Conservation (phyloP, 805 yeast genomes). For the Hanseniaspora taiwanica region DNA sequence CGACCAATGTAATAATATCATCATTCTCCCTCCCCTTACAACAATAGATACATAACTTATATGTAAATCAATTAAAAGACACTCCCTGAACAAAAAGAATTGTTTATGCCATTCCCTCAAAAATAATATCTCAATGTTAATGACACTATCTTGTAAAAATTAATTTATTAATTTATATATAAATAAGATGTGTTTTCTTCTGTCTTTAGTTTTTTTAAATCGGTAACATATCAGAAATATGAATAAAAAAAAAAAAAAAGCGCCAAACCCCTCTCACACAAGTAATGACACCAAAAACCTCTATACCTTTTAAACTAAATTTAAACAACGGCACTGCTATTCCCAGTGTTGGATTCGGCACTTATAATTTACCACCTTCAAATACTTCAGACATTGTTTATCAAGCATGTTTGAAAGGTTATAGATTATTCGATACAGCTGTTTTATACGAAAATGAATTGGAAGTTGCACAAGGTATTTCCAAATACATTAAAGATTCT, state of each 20-base stretch:
- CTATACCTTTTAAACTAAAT: constrained; percentile 21
- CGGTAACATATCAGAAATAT: too few species aligned
- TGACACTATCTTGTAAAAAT: too few species aligned
- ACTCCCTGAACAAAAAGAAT: too few species aligned
- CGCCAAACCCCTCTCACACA: neutral
- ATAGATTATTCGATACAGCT: constrained; percentile 67
- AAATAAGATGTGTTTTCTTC: too few species aligned
- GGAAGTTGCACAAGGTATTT: constrained; percentile 48
- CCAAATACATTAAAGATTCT: constrained; percentile 32
- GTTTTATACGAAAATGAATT: constrained; percentile 50
- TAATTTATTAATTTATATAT: too few species aligned
- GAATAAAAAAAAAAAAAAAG: neutral
- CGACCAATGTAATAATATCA: too few species aligned
- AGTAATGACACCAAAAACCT: neutral
- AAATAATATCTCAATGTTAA: too few species aligned
- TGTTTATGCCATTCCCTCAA: too few species aligned
- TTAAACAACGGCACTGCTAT: constrained; percentile 43
- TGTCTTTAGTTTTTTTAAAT: too few species aligned
- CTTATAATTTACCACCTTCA: constrained; percentile 30
- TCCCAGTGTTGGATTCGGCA: constrained; percentile 47
- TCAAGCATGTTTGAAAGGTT: constrained; percentile 50
- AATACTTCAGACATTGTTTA: constrained; percentile 33
- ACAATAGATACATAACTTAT: too few species aligned
- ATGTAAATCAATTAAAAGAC: too few species aligned
- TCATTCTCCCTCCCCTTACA: too few species aligned